A percentile compares a stretch with the other conserved stretches of the same genome.
Evolutionary conservation across 2,329 filamentous ascomycete species (phyloP).

Genomic region (Exophiala bonariae): DNA sequence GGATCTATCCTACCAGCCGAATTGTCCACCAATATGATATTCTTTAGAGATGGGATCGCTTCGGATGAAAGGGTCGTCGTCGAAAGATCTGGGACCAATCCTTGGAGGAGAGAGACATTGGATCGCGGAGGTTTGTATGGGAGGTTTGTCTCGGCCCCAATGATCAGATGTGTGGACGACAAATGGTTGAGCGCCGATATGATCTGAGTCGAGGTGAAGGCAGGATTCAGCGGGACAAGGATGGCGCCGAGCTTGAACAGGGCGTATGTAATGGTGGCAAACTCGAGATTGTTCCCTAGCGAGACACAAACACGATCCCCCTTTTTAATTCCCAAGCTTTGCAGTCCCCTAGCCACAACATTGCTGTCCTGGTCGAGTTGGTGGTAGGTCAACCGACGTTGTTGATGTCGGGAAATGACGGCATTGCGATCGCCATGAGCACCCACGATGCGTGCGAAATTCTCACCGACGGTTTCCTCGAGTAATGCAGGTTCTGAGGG

Average conservation of each 20-base stretch:
- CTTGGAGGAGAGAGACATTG: conserved; percentile 58
- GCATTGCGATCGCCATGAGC: conserved; percentile 50
- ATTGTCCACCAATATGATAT: conserved; percentile 79
- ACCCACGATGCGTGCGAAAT: conserved; percentile 46
- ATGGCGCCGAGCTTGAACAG: conserved; percentile 93
- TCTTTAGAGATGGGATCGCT: conserved; percentile 66
- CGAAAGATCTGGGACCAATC: conserved; percentile 53
- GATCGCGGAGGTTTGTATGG: conserved; percentile 63
- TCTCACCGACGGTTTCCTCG: conserved; percentile 47
- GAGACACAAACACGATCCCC: conserved; percentile 78
- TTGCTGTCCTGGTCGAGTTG: conserved; percentile 61
- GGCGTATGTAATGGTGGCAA: conserved; percentile 76
- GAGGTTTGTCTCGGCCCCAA: conserved; percentile 84
- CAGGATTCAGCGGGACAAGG: conserved; percentile 88
- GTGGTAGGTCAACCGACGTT: conserved; percentile 67
- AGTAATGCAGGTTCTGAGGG: conserved; percentile 42
- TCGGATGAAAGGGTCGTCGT: conserved; percentile 51
- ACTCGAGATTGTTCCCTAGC: conserved; percentile 81
- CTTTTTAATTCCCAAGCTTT: conserved; percentile 28
- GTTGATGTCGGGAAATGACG: conserved; percentile 64
- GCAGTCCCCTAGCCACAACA: conserved; percentile 26
- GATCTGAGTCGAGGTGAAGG: conserved; percentile 79
- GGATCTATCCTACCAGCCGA: conserved; percentile 56
- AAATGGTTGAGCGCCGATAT: conserved; percentile 76
- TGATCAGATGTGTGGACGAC: conserved; percentile 70